A percentile compares a stretch with the other conserved stretches of the same genome.
Evolutionary conservation across 2,329 filamentous ascomycete genomes (phyloP).

Genomic region (Sarocladium brachiariae): DNA sequence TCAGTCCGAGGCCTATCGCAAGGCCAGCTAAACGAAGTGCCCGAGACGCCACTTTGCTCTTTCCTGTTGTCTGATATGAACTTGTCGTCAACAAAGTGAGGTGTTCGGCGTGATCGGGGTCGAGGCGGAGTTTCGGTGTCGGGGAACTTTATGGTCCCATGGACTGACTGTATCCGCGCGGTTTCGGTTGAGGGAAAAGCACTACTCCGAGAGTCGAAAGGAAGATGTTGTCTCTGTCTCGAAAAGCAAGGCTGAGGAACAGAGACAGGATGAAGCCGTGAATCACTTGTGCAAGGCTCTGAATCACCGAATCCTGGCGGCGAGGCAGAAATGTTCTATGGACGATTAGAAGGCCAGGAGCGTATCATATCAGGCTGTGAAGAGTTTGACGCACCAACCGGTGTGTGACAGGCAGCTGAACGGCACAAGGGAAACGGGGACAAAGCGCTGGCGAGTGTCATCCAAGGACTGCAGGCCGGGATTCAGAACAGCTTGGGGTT

Average conservation of each 20-base stretch:
- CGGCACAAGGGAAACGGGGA: neutral
- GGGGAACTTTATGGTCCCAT: neutral
- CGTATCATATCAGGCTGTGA: neutral
- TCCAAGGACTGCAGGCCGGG: neutral
- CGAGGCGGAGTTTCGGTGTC: constrained; percentile 8
- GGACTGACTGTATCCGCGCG: neutral
- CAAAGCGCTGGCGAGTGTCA: neutral
- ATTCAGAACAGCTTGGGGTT: neutral
- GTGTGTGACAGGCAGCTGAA: neutral
- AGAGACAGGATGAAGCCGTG: neutral
- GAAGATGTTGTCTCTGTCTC: too few relatives aligned
- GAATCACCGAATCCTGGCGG: neutral
- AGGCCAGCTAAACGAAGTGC: constrained; percentile 48
- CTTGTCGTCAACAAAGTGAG: neutral
- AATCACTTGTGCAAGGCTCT: neutral
- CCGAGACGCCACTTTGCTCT: constrained; percentile 49
- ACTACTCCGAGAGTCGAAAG: too few relatives aligned
- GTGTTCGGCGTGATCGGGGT: neutral
- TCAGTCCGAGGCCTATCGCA: constrained; percentile 51
- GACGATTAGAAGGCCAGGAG: neutral
- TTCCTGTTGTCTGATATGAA: too few relatives aligned
- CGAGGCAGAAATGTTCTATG: constrained; percentile 3
- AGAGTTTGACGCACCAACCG: neutral
- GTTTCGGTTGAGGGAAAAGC: neutral
- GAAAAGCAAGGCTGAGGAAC: neutral